phyloP scores from a whole-genome alignment of 2,329 filamentous ascomycete species.

The Fusarium sarcochroum region DNA sequence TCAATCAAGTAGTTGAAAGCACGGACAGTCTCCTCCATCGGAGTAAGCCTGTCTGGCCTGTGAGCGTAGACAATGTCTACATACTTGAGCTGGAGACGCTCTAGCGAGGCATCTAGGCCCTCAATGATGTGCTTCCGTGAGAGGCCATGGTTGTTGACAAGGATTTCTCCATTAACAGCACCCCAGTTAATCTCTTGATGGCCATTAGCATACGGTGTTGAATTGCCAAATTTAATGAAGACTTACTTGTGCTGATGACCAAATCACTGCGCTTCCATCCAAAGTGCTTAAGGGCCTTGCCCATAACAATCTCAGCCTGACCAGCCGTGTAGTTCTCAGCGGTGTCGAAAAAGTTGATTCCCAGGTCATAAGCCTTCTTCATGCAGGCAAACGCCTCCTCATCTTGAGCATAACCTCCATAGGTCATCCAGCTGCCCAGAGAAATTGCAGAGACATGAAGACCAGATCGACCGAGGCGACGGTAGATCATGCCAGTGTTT shows the following conservation, averaged over 20 bases:
- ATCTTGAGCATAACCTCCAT: slow-evolving; percentile 75
- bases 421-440: slow-evolving; percentile 76
- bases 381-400: slow-evolving; percentile 73
- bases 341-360: slow-evolving; percentile 75
- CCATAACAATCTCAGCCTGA: slow-evolving; percentile 75
- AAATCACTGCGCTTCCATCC: slow-evolving; percentile 73
- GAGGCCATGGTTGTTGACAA: slow-evolving; percentile 76
- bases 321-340: slow-evolving; percentile 73
- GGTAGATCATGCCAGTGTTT: slow-evolving; percentile 61
- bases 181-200: slow-evolving; percentile 73
- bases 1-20: slow-evolving; percentile 80
- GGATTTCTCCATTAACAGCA: slow-evolving; percentile 70
- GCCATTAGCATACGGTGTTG: slow-evolving; percentile 6
- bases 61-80: slow-evolving; percentile 80
- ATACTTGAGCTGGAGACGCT: slow-evolving; percentile 70
- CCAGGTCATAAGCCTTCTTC: slow-evolving; percentile 72
- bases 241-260: slow-evolving; percentile 69
- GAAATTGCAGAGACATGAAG: slow-evolving; percentile 77
- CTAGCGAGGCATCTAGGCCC: slow-evolving; percentile 68
- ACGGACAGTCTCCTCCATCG: slow-evolving; percentile 79
- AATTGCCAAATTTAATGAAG: accelerated
- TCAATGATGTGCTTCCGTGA: slow-evolving; percentile 75
- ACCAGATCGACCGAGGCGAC: slow-evolving; percentile 65
- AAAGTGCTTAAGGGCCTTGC: slow-evolving; percentile 71
- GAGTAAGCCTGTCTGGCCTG: slow-evolving; percentile 75